Evolutionary conservation across 805 yeast genomes (phyloP), one percentile per base, ranked within the genome.

Genomic region (Saccharomycopsis guyanensis): DNA sequence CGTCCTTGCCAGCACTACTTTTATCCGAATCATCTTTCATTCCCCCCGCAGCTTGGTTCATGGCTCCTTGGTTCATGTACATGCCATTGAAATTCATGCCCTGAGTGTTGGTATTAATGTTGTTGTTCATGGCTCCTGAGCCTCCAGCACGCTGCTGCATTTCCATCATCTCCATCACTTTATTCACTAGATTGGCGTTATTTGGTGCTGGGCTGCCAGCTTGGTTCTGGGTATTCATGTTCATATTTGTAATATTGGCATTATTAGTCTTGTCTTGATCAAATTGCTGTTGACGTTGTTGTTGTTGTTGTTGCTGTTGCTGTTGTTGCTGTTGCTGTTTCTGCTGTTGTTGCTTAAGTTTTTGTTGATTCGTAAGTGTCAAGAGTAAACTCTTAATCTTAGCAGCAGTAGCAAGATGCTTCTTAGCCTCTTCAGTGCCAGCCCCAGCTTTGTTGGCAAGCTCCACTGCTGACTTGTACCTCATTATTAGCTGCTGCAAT

Each of bases 381-480:
- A 46, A 15, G 5, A 50, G 31, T 16, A 50, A n/a, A 18, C 22
- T 36, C 23, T 47, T 47, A 19, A 50, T 50, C 33, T 47, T 50
- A 3, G 31, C 22, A n/a, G 51, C 53, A n/a, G 43, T 40, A 6
- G 42, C 47, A 7, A 42, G 22, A 24, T 50, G 53, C 13, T 37
- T 39, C 15, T 36, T 39, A 12, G 47, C 51, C 15, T 33, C 43
- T 18, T 46, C 51, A 15, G 46, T 43, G 18, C 43, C 39, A 3
- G 41, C 33, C 7, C 51, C 51, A 3, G 36, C 24, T 13, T 40
- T 29, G 6, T 22, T 35, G 10, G 51, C 51, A 15, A 36, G 20
- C 29, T 50, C 51, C 18, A 42, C 10, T 22, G 41, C 47, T 10
- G 22, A 24, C 19, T 39, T 34, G 40, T 27, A 47, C n/a, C 34